Conservation (phyloP, 441 rosid species). For the Arabidopsis lyrata region DNA sequence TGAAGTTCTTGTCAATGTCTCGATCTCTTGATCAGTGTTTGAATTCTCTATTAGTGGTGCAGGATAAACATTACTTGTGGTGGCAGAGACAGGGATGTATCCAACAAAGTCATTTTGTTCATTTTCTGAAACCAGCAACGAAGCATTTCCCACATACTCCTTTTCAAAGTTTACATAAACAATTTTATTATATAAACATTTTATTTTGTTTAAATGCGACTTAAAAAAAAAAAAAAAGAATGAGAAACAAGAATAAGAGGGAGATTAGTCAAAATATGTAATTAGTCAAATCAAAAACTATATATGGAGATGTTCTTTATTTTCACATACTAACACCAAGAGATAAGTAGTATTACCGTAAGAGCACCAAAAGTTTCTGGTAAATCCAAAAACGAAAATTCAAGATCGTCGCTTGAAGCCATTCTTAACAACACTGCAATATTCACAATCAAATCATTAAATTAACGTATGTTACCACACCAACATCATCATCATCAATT, state of each 20-base stretch:
- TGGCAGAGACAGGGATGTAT: constrained; percentile 7
- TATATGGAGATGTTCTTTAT: too few species aligned
- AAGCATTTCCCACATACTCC: constrained; percentile 17
- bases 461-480: neutral
- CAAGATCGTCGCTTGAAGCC: constrained; percentile 33
- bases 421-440: constrained; percentile 31
- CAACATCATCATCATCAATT: neutral
- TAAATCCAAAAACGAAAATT: constrained; percentile 2
- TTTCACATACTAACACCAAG: neutral
- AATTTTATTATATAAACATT: neutral
- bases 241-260: neutral
- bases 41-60: constrained; percentile 1
- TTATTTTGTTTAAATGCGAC: neutral
- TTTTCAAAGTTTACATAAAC: neutral
- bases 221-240: neutral
- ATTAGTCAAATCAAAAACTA: neutral
- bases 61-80: constrained; percentile 8
- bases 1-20: neutral
- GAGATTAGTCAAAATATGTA: neutral
- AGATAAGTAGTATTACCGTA: constrained; percentile 25
- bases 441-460: constrained; percentile 18
- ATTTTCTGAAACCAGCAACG: constrained; percentile 27
- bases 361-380: constrained; percentile 10
- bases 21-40: constrained; percentile 17
- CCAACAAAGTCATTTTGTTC: constrained; percentile 4